Percentiles rank a stretch among this genome's conserved stretches.
These are phyloP conservation scores for Avena insularis DNA, from an alignment of 176 grass and related monocot genomes.

Conservation along the genomic window DNA sequence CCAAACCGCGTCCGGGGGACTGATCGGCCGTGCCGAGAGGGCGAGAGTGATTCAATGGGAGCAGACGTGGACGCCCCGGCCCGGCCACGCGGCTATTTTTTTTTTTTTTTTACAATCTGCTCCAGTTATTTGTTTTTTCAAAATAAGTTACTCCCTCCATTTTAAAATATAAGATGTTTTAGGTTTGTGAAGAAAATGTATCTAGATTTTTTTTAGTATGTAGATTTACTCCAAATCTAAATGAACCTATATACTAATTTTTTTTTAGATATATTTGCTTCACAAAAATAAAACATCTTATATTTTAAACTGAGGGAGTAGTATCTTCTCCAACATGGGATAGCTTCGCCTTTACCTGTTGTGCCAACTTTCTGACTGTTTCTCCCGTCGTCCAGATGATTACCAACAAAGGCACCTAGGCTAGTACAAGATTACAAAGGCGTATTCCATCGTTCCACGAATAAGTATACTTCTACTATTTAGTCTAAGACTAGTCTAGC, in stretches of 20 bases:
- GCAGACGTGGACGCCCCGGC: slow-evolving; percentile 35
- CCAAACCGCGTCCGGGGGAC: slow-evolving; percentile 28
- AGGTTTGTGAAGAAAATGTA: too few species aligned
- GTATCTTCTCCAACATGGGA: slow-evolving; percentile 9
- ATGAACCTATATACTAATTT: too few species aligned
- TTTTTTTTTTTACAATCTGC: background rate
- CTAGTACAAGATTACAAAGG: background rate
- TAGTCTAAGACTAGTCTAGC: too few species aligned
- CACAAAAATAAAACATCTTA: too few species aligned
- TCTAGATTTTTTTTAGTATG: too few species aligned
- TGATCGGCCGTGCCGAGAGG: background rate
- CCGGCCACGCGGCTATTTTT: background rate
- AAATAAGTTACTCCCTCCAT: background rate
- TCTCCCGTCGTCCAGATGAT: background rate
- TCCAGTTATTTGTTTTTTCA: background rate
- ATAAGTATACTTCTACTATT: too few species aligned
- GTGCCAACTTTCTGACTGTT: background rate
- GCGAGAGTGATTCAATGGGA: too few species aligned
- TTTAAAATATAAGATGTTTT: too few species aligned
- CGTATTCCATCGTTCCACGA: too few species aligned
- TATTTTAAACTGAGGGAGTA: too few species aligned
- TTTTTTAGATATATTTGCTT: too few species aligned
- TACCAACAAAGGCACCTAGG: background rate
- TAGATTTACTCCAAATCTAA: too few species aligned
- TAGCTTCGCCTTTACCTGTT: slow-evolving; percentile 3